Evolutionary conservation across 352 stramenopile species (phyloP).

Genomic region (Phytophthora pistaciae): DNA sequence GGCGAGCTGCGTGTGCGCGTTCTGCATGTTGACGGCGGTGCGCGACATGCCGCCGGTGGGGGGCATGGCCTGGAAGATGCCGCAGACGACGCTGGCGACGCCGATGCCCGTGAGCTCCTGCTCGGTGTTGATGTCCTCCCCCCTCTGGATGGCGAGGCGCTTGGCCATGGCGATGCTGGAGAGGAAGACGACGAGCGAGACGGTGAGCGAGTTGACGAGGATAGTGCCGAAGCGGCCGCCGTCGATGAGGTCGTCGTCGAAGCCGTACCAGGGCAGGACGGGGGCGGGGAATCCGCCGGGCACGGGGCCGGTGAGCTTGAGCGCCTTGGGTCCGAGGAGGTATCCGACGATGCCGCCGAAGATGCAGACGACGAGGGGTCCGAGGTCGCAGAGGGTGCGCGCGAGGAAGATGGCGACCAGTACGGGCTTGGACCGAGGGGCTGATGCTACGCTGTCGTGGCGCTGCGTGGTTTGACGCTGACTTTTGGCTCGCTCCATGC

Average conservation of each 20-base stretch:
- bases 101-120: slow-evolving; percentile 92
- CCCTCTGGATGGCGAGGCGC: slow-evolving; percentile 73
- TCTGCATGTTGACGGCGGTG: slow-evolving; percentile 91
- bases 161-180: slow-evolving; percentile 92
- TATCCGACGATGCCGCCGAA: slow-evolving; percentile 65
- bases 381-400: slow-evolving; percentile 59
- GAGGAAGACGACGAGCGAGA: slow-evolving; percentile 88
- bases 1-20: slow-evolving; percentile 83
- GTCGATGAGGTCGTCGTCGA: slow-evolving; percentile 48
- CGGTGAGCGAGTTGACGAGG: slow-evolving; percentile 64
- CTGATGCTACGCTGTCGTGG: too few species aligned
- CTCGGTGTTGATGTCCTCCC: slow-evolving; percentile 70
- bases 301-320: slow-evolving; percentile 78
- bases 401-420: slow-evolving; percentile 40
- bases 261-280: slow-evolving; percentile 56
- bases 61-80: slow-evolving; percentile 89
- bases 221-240: slow-evolving; percentile 55
- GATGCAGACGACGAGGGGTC: slow-evolving; percentile 79
- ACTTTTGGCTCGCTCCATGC: too few species aligned
- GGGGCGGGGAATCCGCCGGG: slow-evolving; percentile 67
- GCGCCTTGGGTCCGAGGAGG: slow-evolving; percentile 54
- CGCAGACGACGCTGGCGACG: slow-evolving; percentile 81
- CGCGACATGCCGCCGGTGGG: slow-evolving; percentile 86
- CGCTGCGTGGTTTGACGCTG: too few species aligned
- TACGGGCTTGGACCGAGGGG: background rate